Percentiles rank a stretch among this genome's conserved stretches.
phyloP scores from a whole-genome alignment of 2,329 filamentous ascomycete species.

The Thelonectria olida region DNA sequence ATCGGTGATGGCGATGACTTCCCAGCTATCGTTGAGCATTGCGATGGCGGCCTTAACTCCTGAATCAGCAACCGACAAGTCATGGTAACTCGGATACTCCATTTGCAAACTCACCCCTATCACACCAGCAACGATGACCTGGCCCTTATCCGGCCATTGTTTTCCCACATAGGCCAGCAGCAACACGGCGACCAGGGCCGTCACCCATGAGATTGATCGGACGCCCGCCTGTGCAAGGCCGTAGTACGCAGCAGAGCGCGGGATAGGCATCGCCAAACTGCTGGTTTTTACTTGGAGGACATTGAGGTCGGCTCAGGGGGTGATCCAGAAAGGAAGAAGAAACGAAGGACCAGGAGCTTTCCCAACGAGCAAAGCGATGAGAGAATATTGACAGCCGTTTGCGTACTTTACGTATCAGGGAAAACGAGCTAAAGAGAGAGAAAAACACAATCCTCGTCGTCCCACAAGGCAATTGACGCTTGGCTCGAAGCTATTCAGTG shows the following conservation, averaged over 20 bases:
- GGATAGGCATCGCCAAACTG: slow-evolving; percentile 30
- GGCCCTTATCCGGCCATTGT: slow-evolving; percentile 42
- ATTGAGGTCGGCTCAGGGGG: background rate
- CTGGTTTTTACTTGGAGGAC: slow-evolving; percentile 5
- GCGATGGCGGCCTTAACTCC: slow-evolving; percentile 41
- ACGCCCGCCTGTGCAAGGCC: slow-evolving; percentile 35
- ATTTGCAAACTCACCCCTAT: slow-evolving; percentile 41
- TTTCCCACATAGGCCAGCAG: slow-evolving; percentile 45
- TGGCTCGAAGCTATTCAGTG: slow-evolving; percentile 11
- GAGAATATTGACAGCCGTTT: background rate
- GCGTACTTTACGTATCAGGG: background rate
- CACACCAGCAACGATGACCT: slow-evolving; percentile 43
- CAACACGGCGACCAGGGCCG: slow-evolving; percentile 43
- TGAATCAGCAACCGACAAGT: background rate
- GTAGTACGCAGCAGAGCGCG: slow-evolving; percentile 27
- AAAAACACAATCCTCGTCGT: background rate
- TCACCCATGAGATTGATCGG: slow-evolving; percentile 45
- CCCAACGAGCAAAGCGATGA: background rate
- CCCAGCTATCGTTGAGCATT: slow-evolving; percentile 51
- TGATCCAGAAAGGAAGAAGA: background rate
- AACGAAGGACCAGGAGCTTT: background rate
- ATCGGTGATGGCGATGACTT: slow-evolving; percentile 43
- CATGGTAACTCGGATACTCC: background rate
- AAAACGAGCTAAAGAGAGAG: background rate
- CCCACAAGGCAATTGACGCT: background rate